Evolutionary conservation across 768 basidiomycete species (phyloP).

Genomic region (Russula sp.): DNA sequence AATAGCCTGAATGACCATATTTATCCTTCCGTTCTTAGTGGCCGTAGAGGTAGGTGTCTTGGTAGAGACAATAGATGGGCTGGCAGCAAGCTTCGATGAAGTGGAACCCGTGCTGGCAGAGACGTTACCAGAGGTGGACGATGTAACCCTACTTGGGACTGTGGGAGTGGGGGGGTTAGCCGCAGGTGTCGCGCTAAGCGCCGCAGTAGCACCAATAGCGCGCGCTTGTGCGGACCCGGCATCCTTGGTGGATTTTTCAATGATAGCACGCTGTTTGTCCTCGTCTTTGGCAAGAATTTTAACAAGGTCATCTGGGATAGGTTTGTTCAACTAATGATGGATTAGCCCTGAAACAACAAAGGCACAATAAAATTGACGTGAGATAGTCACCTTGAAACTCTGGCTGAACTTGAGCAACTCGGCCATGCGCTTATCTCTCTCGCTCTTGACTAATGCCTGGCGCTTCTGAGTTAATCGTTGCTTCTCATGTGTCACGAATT

Average conservation of each 20-base stretch:
- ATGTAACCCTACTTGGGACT: conserved; percentile 36
- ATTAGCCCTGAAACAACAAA: not conserved
- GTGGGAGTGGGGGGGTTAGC: conserved; percentile 35
- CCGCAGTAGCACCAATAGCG: conserved; percentile 47
- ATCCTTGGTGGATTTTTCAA: conserved; percentile 70
- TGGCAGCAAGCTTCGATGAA: conserved; percentile 28
- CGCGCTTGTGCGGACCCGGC: conserved; percentile 66
- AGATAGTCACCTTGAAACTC: conserved; percentile 77
- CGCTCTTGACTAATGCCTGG: conserved; percentile 82
- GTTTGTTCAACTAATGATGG: conserved; percentile 73
- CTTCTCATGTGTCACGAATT: conserved; percentile 90
- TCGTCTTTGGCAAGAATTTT: conserved; percentile 92
- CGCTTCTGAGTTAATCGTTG: conserved; percentile 88
- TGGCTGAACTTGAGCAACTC: conserved; percentile 92
- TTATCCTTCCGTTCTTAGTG: conserved; percentile 39
- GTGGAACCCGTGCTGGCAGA: conserved; percentile 11
- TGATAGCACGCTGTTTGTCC: conserved; percentile 80
- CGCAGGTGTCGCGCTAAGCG: conserved; percentile 47
- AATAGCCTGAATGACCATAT: conserved; percentile 84
- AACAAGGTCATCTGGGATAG: conserved; percentile 92
- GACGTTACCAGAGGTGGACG: conserved; percentile 26
- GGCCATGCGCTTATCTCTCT: conserved; percentile 92
- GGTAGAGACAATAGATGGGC: conserved; percentile 22
- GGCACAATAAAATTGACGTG: not conserved
- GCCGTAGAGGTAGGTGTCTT: conserved; percentile 12